A percentile compares a stretch with the other conserved stretches of the same genome.
phyloP scores from a whole-genome alignment of 768 basidiomycete genomes.

The Saitozyma podzolica region DNA sequence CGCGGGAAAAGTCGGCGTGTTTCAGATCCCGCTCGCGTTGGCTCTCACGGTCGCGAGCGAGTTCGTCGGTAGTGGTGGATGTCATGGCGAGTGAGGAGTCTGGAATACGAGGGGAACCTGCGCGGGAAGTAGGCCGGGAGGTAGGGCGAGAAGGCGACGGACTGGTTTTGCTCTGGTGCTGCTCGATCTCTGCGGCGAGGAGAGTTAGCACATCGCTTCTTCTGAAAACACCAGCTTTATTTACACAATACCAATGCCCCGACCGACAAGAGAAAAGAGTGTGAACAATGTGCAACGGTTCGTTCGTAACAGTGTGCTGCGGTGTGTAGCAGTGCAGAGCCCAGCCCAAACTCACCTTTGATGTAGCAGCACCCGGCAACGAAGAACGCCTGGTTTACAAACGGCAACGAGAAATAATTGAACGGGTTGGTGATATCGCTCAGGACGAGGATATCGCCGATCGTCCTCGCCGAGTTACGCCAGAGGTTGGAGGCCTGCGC shows the following conservation, averaged over 20 bases:
- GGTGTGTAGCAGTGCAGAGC: neutral
- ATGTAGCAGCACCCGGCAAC: slow-evolving; percentile 36
- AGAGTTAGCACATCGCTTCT: neutral
- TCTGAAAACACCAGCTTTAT: no score
- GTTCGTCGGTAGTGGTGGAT: no score
- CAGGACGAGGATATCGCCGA: slow-evolving; percentile 37
- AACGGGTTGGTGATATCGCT: slow-evolving; percentile 34
- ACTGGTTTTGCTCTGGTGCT: neutral
- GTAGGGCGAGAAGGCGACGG: no score
- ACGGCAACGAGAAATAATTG: slow-evolving; percentile 27
- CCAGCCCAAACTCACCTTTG: slow-evolving; percentile 21
- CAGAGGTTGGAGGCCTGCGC: slow-evolving; percentile 20
- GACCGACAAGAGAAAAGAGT: no score
- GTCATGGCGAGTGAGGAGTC: no score
- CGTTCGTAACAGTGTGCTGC: no score
- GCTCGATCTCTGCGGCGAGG: slow-evolving; percentile 9
- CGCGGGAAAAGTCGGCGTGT: neutral
- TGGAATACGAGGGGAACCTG: no score
- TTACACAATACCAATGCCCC: no score
- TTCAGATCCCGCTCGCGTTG: neutral
- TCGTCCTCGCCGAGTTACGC: slow-evolving; percentile 28
- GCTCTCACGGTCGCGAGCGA: no score
- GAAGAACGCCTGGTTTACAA: slow-evolving; percentile 40
- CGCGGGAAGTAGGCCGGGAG: no score
- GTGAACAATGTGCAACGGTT: no score